Evolutionary conservation across 2,329 filamentous ascomycete genomes (phyloP).

Genomic region (Aurifilum marmelostoma): DNA sequence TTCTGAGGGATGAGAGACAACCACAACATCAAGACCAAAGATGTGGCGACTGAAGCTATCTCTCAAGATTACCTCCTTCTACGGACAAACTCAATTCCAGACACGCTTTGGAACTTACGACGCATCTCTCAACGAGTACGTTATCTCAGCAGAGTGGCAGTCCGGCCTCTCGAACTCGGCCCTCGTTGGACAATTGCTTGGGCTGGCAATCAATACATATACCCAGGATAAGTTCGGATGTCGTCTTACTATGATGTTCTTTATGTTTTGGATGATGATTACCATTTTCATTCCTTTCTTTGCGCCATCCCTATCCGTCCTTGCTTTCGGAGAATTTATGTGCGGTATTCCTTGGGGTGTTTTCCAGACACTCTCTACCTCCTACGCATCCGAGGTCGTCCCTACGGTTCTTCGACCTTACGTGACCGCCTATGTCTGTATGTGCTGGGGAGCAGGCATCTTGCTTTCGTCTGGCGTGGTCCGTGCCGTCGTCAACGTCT

Average conservation of each 20-base stretch:
- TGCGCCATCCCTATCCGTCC: constrained; percentile 37
- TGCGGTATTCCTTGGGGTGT: constrained; percentile 44
- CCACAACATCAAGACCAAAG: not conserved
- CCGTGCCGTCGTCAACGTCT: constrained; percentile 36
- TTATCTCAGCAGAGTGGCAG: constrained; percentile 50
- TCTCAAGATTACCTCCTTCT: constrained; percentile 36
- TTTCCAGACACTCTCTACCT: constrained; percentile 41
- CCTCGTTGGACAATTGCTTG: constrained; percentile 48
- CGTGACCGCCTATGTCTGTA: constrained; percentile 43
- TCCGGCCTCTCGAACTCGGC: constrained; percentile 48
- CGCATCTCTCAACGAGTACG: constrained; percentile 37
- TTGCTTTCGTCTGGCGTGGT: constrained; percentile 42
- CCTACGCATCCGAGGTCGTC: constrained; percentile 43
- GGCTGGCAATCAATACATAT: constrained; percentile 47
- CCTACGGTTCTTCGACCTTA: constrained; percentile 41
- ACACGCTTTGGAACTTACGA: constrained; percentile 37
- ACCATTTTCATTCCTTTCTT: constrained; percentile 46
- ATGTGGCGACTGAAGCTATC: not conserved
- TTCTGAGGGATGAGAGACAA: not conserved
- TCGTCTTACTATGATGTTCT: constrained; percentile 42
- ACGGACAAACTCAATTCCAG: constrained; percentile 38
- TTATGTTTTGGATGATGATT: constrained; percentile 40
- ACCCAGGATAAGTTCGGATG: constrained; percentile 45
- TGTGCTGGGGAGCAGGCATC: constrained; percentile 47
- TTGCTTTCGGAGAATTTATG: constrained; percentile 43